phyloP scores from a whole-genome alignment of 2,329 filamentous ascomycete species.

The Penicillium thymicola region DNA sequence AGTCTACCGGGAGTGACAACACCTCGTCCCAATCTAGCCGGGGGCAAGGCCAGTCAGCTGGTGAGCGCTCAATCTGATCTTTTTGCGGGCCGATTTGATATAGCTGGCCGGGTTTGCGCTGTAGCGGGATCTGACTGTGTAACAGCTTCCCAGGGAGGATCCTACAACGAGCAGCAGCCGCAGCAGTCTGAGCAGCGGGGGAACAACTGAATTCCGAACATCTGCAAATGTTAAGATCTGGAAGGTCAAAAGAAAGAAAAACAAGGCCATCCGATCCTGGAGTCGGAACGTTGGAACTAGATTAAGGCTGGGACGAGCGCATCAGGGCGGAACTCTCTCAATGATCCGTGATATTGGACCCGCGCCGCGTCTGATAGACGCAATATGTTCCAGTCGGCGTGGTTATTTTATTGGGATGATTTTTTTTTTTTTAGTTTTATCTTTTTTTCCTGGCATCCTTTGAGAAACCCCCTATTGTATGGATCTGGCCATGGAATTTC shows the following conservation, averaged over 20 bases:
- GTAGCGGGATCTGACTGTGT: slow-evolving; percentile 13
- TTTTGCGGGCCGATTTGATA: slow-evolving; percentile 5
- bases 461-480: slow-evolving; percentile 9
- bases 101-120: slow-evolving; percentile 5
- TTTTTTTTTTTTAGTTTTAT: background rate
- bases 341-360: slow-evolving; percentile 5
- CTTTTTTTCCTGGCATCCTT: background rate
- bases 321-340: background rate
- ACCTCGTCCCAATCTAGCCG: slow-evolving; percentile 2
- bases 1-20: slow-evolving; percentile 20
- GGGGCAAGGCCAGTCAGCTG: slow-evolving; percentile 18
- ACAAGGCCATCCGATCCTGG: background rate
- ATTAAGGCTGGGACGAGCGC: background rate
- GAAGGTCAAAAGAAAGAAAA: background rate
- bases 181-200: slow-evolving; percentile 9
- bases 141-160: slow-evolving; percentile 14
- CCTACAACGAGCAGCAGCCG: slow-evolving; percentile 6
- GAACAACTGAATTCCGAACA: slow-evolving; percentile 7
- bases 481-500: background rate
- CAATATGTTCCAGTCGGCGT: slow-evolving; percentile 1
- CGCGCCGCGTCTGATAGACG: slow-evolving; percentile 12
- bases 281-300: background rate
- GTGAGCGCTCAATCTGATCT: slow-evolving; percentile 24
- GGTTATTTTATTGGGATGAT: slow-evolving; percentile 3
- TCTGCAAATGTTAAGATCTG: background rate